Base-by-base conservation (phyloP, 2,329 filamentous ascomycete species). In the Daldinia sp. region DNA sequence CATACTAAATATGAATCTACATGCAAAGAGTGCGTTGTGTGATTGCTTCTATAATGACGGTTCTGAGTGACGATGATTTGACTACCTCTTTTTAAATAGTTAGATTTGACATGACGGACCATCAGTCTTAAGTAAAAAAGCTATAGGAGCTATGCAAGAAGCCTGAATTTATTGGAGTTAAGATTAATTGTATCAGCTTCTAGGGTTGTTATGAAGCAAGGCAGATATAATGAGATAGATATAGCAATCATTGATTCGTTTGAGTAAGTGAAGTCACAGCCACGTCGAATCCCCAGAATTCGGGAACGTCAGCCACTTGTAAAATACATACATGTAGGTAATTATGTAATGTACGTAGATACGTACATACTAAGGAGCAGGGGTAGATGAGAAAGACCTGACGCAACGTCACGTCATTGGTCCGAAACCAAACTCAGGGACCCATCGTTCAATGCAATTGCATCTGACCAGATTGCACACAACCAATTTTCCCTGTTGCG, bases 391-490 rank as follows among this genome's bases (percentile, higher is more conserved):
- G 39, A 4, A 39, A 12, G 35, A 39, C 51, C 37, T 59, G 64
- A 72, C 63, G 69, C 67, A 59, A 67, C 58, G 35, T 41, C 42
- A 63, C 68, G 68, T 71, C 68, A 71, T 72, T 72, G 69, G 69
- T 37, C 65, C 4, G 23, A 56, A 30, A 2, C 44, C 35, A 30
- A 62, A 46, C 50, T 12, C 51, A 60, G 42, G 60, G 66, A 67
- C 60, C 62, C 67, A 66, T 63, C 26, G 28, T 50, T 44, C 60
- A 68, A 70, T 67, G 30, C n/a, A 37, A 37, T 37, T 37, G 68
- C 66, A 71, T 68, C 64, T 73, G 71, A 71, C 71, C 71, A 73
- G 60, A 72, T 73, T 72, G 68, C 68, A 71, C 66, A 74, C 67
- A 69, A 62, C 41, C 51, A 69, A 65, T 66, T 71, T 70, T 71